Percentiles rank a stretch among this genome's conserved stretches.
These are phyloP conservation scores for Heimioporus sp. DNA, from an alignment of 768 basidiomycete species.

Conservation along the genomic window DNA sequence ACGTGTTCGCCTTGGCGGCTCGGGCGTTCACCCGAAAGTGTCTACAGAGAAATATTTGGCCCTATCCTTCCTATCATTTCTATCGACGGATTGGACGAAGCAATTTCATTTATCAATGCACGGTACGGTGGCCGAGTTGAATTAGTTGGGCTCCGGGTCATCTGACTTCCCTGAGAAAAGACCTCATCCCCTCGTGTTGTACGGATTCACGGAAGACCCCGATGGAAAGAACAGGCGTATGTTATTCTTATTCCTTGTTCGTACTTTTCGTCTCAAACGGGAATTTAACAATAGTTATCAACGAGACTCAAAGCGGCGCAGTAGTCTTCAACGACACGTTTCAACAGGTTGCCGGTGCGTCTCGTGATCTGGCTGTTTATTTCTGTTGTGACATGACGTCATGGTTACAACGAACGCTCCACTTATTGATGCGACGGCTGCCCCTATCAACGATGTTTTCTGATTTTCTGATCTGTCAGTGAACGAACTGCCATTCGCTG, in stretches of 20 bases:
- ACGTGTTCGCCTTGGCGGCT: not conserved
- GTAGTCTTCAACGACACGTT: constrained; percentile 61
- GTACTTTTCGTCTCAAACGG: not conserved
- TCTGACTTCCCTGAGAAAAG: constrained; percentile 29
- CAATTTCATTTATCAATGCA: constrained; percentile 51
- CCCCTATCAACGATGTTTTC: not conserved
- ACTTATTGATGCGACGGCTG: not conserved
- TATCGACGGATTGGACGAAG: constrained; percentile 54
- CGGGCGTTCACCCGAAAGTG: not conserved
- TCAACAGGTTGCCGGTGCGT: constrained; percentile 49
- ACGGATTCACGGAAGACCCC: constrained; percentile 56
- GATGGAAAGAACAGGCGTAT: constrained; percentile 38
- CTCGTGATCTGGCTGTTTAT: not conserved
- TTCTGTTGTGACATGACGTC: constrained; percentile 6
- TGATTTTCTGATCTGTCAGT: constrained; percentile 18
- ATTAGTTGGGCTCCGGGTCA: not conserved
- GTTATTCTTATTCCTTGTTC: constrained; percentile 7
- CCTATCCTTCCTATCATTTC: constrained; percentile 65
- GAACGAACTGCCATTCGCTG: constrained; percentile 47
- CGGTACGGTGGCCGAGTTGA: constrained; percentile 35
- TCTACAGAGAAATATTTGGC: constrained; percentile 66
- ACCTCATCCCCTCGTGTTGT: constrained; percentile 59
- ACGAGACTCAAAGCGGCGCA: constrained; percentile 54
- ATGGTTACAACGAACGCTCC: constrained; percentile 9
- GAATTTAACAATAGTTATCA: constrained; percentile 40